A percentile compares a stretch with the other conserved stretches of the same genome.
phyloP scores from a whole-genome alignment of 2,329 filamentous ascomycete species.

The Epichloe amarillans region DNA sequence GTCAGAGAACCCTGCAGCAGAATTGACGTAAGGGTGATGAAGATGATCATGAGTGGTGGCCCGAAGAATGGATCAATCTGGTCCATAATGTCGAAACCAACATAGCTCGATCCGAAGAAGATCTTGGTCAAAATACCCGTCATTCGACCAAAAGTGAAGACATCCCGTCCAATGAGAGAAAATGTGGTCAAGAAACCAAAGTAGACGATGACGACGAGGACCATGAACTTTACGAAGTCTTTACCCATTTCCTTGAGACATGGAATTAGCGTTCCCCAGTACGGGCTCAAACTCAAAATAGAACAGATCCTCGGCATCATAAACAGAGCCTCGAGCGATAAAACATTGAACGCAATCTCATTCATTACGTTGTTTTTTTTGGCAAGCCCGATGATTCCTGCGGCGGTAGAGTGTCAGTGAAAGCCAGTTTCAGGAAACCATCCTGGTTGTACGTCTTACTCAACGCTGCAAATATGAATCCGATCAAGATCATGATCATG shows the following conservation, averaged over 20 bases:
- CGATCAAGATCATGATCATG: slow-evolving; percentile 61
- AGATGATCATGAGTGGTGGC: slow-evolving; percentile 54
- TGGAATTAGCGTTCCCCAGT: slow-evolving; percentile 81
- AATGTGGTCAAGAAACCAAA: slow-evolving; percentile 83
- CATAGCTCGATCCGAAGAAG: slow-evolving; percentile 64
- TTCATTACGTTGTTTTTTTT: slow-evolving; percentile 49
- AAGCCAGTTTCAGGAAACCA: neutral
- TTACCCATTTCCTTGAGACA: slow-evolving; percentile 91
- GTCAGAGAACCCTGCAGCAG: slow-evolving; percentile 68
- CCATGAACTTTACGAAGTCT: slow-evolving; percentile 77
- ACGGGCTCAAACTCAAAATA: slow-evolving; percentile 72
- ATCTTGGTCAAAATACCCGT: slow-evolving; percentile 67
- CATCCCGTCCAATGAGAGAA: slow-evolving; percentile 59
- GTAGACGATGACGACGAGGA: slow-evolving; percentile 70
- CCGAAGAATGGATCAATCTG: slow-evolving; percentile 46
- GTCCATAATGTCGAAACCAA: slow-evolving; percentile 58
- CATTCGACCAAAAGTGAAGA: slow-evolving; percentile 53
- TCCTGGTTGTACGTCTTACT: slow-evolving; percentile 36
- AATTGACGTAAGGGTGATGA: slow-evolving; percentile 66
- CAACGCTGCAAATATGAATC: slow-evolving; percentile 55
- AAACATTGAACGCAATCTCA: slow-evolving; percentile 74
- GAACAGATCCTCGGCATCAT: slow-evolving; percentile 83
- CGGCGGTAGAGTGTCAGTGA: neutral
- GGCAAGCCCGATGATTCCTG: slow-evolving; percentile 24
- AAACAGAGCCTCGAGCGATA: slow-evolving; percentile 78